phyloP scores from a whole-genome alignment of 2,329 filamentous ascomycete genomes.

The Cladosporium sp. region DNA sequence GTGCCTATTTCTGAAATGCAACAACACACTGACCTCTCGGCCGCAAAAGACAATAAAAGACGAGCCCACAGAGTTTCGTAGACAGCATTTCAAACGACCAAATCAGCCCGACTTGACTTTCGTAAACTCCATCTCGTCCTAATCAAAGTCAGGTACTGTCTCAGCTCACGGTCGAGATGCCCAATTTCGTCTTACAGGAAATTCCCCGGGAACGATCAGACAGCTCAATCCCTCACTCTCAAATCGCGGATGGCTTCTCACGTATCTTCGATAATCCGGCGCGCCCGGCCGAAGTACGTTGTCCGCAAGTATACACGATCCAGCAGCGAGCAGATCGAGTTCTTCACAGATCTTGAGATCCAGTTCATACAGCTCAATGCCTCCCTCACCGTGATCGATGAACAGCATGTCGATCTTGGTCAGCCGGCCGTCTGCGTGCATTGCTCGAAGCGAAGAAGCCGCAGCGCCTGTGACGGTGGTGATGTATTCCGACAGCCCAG shows the following conservation, averaged over 20 bases:
- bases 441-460: neutral
- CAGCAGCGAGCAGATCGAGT: too few species aligned
- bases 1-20: too few species aligned
- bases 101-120: too few species aligned
- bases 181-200: neutral
- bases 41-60: too few species aligned
- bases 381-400: neutral
- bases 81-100: too few species aligned
- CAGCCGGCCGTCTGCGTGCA: neutral
- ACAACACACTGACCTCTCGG: too few species aligned
- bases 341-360: neutral
- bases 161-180: too few species aligned
- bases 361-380: neutral
- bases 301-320: neutral
- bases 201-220: neutral
- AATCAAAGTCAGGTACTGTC: too few species aligned
- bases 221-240: neutral
- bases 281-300: neutral
- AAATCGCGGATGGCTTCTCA: neutral
- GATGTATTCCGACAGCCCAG: conserved; percentile 32
- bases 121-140: too few species aligned
- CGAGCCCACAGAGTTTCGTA: too few species aligned
- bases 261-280: neutral
- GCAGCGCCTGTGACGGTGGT: conserved; percentile 33
- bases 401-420: neutral